These are phyloP conservation scores for Serendipita sp. DNA, from an alignment of 1,284 basidiomycete genomes.

Conservation along the genomic window DNA sequence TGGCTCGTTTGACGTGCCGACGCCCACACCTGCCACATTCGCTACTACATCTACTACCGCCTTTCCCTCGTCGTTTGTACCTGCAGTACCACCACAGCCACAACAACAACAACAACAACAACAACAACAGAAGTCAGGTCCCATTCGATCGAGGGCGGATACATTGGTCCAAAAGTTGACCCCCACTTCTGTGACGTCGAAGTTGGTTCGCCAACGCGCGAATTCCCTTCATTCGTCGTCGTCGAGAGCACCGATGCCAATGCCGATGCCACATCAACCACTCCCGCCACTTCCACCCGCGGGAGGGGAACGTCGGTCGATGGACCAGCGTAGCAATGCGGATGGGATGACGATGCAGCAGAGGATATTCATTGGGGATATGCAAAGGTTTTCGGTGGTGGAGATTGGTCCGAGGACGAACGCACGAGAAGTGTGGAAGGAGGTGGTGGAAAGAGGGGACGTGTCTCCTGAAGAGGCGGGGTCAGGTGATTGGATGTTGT, in stretches of 20 bases:
- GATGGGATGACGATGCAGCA: slow-evolving; percentile 31
- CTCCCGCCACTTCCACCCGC: slow-evolving; percentile 17
- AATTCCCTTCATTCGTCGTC: background rate
- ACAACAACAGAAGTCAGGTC: background rate
- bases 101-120: background rate
- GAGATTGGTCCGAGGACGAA: slow-evolving; percentile 46
- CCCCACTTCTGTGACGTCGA: background rate
- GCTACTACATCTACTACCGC: too few species aligned
- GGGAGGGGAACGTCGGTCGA: slow-evolving; percentile 3
- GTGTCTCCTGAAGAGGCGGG: slow-evolving; percentile 39
- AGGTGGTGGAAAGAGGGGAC: slow-evolving; percentile 46
- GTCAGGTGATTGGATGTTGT: slow-evolving; percentile 58
- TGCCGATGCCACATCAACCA: background rate
- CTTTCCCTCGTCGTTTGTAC: too few species aligned
- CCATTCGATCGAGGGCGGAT: background rate
- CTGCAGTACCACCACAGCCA: too few species aligned
- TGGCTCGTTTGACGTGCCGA: background rate
- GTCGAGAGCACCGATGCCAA: background rate
- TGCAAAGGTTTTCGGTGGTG: slow-evolving; percentile 57
- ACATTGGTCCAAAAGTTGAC: background rate
- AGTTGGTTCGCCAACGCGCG: background rate
- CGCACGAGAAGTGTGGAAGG: slow-evolving; percentile 49
- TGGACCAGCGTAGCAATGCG: slow-evolving; percentile 19
- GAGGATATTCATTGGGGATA: slow-evolving; percentile 56
- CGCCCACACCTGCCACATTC: background rate